These are phyloP conservation scores for Sisymbrium altissimum DNA, from an alignment of 345 rosid species.

Conservation along the genomic window DNA sequence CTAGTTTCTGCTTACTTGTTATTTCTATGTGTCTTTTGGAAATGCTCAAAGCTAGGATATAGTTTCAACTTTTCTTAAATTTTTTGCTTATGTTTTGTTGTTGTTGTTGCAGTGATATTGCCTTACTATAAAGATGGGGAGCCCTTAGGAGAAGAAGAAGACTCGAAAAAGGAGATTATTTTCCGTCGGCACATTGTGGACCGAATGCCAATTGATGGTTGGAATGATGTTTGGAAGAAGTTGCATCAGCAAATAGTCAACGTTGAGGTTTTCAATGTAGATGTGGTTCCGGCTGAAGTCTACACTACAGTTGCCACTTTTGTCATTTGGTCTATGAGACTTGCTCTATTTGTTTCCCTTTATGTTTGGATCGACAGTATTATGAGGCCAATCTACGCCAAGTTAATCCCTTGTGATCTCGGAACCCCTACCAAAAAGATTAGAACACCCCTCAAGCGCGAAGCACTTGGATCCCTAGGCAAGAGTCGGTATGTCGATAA, in stretches of 20 bases:
- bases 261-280: slow-evolving; percentile 77
- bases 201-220: slow-evolving; percentile 90
- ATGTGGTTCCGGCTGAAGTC: slow-evolving; percentile 73
- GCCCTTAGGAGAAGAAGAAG: slow-evolving; percentile 36
- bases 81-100: not conserved
- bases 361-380: slow-evolving; percentile 79
- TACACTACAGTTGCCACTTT: slow-evolving; percentile 82
- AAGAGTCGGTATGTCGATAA: slow-evolving; percentile 66
- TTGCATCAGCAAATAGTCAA: slow-evolving; percentile 85
- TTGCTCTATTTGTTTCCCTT: slow-evolving; percentile 67
- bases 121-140: slow-evolving; percentile 78
- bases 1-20: too few relatives aligned
- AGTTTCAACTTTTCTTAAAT: too few relatives aligned
- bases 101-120: slow-evolving; percentile 60
- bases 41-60: too few relatives aligned
- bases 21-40: too few relatives aligned
- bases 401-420: slow-evolving; percentile 85
- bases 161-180: slow-evolving; percentile 55
- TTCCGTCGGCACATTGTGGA: slow-evolving; percentile 84
- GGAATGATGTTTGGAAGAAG: slow-evolving; percentile 95
- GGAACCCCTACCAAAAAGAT: slow-evolving; percentile 59
- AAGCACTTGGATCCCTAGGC: slow-evolving; percentile 89
- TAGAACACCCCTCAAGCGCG: slow-evolving; percentile 61
- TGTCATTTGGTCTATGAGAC: slow-evolving; percentile 90
- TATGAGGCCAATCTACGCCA: slow-evolving; percentile 85